Percentiles rank a stretch among this genome's conserved stretches.
phyloP scores from a whole-genome alignment of 192 early-diverging fungal genomes.

The Mortierella claussenii region DNA sequence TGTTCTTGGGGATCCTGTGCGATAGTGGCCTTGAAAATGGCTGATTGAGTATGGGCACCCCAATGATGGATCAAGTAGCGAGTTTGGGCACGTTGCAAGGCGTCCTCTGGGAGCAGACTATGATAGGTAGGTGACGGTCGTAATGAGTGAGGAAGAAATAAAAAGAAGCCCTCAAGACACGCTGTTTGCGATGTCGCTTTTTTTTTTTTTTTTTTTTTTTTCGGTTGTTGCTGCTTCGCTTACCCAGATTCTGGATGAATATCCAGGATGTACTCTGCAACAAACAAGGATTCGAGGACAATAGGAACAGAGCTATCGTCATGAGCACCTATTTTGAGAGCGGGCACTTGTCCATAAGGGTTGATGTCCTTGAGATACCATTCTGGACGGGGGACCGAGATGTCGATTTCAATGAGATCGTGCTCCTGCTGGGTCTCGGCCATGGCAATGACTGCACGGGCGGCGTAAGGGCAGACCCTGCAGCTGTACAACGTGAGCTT shows the following conservation, averaged over 20 bases:
- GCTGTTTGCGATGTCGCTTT: no score
- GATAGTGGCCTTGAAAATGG: constrained; percentile 33
- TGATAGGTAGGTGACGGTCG: no score
- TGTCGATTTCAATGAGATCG: constrained; percentile 69
- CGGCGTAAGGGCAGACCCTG: constrained; percentile 74
- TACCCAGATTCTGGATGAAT: constrained; percentile 65
- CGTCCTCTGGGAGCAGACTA: constrained; percentile 57
- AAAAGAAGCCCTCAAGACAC: not conserved
- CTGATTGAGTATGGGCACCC: constrained; percentile 25
- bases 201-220: not conserved
- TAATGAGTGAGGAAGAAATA: constrained; percentile 17
- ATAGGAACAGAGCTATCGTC: constrained; percentile 60
- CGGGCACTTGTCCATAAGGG: constrained; percentile 77
- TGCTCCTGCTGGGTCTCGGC: constrained; percentile 62
- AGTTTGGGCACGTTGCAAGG: constrained; percentile 55
- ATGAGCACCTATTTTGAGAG: constrained; percentile 60
- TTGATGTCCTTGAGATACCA: constrained; percentile 70
- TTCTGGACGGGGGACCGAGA: constrained; percentile 74
- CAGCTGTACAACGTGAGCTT: constrained; percentile 69
- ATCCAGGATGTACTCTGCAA: constrained; percentile 74
- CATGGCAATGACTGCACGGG: constrained; percentile 72
- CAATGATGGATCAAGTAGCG: constrained; percentile 61
- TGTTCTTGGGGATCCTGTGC: constrained; percentile 24
- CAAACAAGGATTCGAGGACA: constrained; percentile 73
- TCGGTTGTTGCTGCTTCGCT: no score